Percentiles rank a stretch among this genome's conserved stretches.
Conservation (phyloP, 148 eudicot genomes). For the Chenopodium berlandieri region DNA sequence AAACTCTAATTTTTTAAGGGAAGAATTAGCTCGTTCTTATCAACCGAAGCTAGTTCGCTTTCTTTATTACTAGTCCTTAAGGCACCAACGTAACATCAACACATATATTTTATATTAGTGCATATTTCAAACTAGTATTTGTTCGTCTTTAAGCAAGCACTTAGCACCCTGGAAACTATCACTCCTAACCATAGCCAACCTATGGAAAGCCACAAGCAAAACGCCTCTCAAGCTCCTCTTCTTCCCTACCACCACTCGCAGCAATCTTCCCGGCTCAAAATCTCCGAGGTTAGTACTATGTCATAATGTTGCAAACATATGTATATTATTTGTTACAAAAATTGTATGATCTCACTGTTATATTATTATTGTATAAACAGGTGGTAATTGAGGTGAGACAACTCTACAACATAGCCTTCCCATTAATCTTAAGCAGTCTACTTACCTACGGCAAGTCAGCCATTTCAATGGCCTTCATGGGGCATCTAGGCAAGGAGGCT, state of each 20-base stretch:
- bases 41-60: neutral
- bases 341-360: neutral
- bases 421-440: conserved; percentile 56
- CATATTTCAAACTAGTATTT: neutral
- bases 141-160: conserved; percentile 7
- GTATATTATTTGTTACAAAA: too few relatives aligned
- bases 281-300: conserved; percentile 22
- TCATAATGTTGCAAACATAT: neutral
- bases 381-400: conserved; percentile 46
- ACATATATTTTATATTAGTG: neutral
- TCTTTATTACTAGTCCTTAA: conserved; percentile 2
- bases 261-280: neutral
- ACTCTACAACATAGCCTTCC: conserved; percentile 57
- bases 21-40: neutral
- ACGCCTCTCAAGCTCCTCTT: conserved; percentile 24
- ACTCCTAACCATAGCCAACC: conserved; percentile 14
- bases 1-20: neutral
- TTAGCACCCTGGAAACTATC: conserved; percentile 15
- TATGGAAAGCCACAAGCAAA: conserved; percentile 16
- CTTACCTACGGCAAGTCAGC: conserved; percentile 60
- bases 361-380: conserved; percentile 20
- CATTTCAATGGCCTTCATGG: conserved; percentile 62
- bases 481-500: conserved; percentile 52
- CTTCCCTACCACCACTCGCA: conserved; percentile 15
- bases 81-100: neutral